Conservation (phyloP, 2,329 filamentous ascomycete species). For the Ceratocystiopsis minuta region DNA sequence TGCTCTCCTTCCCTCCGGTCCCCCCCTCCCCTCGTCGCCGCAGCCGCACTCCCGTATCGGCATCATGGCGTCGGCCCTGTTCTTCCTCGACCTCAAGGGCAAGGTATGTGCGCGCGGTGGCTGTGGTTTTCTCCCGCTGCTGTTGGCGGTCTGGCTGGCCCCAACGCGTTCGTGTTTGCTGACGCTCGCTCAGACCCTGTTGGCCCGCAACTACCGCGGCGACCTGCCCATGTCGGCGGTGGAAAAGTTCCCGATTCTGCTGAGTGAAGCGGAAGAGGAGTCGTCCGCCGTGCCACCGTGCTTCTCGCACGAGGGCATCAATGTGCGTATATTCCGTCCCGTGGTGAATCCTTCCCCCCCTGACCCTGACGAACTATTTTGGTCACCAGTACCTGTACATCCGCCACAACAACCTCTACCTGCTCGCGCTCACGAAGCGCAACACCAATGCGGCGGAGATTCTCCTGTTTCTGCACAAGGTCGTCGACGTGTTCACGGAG, state of each 20-base stretch:
- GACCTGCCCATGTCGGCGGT: slow-evolving; percentile 99
- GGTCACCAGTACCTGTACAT: slow-evolving; percentile 78
- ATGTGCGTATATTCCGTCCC: slow-evolving; percentile 37
- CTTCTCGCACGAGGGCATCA: slow-evolving; percentile 97
- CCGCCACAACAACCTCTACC: slow-evolving; percentile 96
- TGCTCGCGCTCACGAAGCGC: slow-evolving; percentile 92
- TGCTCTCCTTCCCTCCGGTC: neutral
- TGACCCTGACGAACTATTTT: neutral
- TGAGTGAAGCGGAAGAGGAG: slow-evolving; percentile 98
- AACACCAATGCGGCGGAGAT: slow-evolving; percentile 99
- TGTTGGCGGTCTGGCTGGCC: neutral
- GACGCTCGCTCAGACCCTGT: slow-evolving; percentile 51
- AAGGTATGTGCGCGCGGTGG: slow-evolving; percentile 44
- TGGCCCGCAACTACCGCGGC: slow-evolving; percentile 94
- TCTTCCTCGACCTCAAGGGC: slow-evolving; percentile 99
- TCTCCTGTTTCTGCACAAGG: slow-evolving; percentile 89
- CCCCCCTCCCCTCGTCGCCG: neutral
- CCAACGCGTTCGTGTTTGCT: too few relatives aligned
- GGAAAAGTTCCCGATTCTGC: slow-evolving; percentile 88
- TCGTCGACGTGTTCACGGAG: slow-evolving; percentile 97
- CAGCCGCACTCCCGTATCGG: neutral
- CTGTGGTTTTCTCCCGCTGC: neutral
- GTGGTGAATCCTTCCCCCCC: too few relatives aligned
- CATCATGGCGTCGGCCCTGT: slow-evolving; percentile 87
- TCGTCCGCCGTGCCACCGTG: slow-evolving; percentile 93